Evolutionary conservation across 208 protist species (phyloP).

Genomic region (Leptomonas seymouri): DNA sequence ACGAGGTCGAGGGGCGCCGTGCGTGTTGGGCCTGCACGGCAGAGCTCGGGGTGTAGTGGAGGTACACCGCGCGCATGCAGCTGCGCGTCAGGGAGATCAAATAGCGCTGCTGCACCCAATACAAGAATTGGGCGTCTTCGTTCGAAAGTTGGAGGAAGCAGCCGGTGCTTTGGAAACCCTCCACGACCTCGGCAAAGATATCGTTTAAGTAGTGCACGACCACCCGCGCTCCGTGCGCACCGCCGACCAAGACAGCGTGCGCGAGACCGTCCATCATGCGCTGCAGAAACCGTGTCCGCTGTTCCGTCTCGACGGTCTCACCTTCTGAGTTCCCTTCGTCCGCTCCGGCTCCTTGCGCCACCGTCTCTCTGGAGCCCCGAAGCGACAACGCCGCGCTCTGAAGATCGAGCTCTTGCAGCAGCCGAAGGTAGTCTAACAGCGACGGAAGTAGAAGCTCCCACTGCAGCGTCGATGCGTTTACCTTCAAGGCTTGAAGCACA

Average conservation of each 20-base stretch:
- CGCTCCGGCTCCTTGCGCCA: not conserved
- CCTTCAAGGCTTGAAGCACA: constrained; percentile 28
- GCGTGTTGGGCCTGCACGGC: not conserved
- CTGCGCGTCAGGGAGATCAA: constrained; percentile 18
- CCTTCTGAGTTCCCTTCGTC: not conserved
- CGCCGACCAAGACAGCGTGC: not conserved
- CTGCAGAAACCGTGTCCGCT: constrained; percentile 19
- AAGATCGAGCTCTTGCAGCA: constrained; percentile 25
- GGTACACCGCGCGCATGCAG: constrained; percentile 27
- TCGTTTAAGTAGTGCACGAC: constrained; percentile 29
- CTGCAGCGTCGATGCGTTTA: constrained; percentile 31
- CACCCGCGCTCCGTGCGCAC: constrained; percentile 26
- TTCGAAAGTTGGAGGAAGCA: not conserved
- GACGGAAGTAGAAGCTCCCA: constrained; percentile 34
- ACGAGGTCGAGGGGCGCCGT: not conserved
- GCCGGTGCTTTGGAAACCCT: not conserved
- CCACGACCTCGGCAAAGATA: constrained; percentile 9
- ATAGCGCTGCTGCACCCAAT: constrained; percentile 30
- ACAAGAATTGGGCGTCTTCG: constrained; percentile 5
- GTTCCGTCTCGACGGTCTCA: not conserved
- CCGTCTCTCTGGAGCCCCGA: not conserved
- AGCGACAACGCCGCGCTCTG: not conserved
- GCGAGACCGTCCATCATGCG: constrained; percentile 15
- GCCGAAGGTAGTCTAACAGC: constrained; percentile 17
- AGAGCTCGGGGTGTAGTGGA: constrained; percentile 12